Evolutionary conservation across 306 rosid genomes (phyloP).

Genomic region (Quercus agrifolia): DNA sequence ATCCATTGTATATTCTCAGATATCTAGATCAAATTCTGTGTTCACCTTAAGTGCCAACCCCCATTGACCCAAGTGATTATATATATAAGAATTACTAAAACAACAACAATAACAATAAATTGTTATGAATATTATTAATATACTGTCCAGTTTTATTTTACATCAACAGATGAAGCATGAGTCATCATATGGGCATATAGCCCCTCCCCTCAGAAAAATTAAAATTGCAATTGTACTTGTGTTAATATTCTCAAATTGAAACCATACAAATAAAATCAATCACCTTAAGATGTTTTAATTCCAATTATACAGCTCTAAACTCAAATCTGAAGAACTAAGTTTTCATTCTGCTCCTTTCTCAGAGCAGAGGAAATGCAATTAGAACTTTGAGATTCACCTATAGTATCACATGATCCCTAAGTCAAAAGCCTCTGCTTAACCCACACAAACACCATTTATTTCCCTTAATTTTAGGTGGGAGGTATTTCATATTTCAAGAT

Average conservation of each 20-base stretch:
- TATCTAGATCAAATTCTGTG: not conserved
- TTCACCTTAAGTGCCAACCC: not conserved
- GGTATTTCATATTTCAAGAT: too few species aligned
- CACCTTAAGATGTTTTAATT: not conserved
- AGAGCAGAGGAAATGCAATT: too few species aligned
- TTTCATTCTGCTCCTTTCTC: too few species aligned
- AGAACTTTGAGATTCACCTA: too few species aligned
- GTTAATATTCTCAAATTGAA: not conserved
- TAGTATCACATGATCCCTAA: too few species aligned
- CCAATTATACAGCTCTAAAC: too few species aligned
- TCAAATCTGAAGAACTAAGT: too few species aligned
- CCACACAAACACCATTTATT: not conserved
- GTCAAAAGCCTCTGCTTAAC: too few species aligned
- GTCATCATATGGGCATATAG: not conserved
- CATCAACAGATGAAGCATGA: slow-evolving; percentile 7
- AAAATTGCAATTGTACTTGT: not conserved
- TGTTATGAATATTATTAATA: not conserved
- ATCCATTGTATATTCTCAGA: not conserved
- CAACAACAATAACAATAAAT: not conserved
- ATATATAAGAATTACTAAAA: too few species aligned
- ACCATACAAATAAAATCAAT: not conserved
- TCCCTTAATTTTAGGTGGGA: not conserved
- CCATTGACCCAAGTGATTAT: not conserved
- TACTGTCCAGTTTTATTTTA: not conserved
- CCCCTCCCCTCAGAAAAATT: not conserved